Evolutionary conservation across 495 filamentous ascomycete genomes (phyloP), one percentile per base, ranked within the genome.

Genomic region (Trichoderma erinaceum): DNA sequence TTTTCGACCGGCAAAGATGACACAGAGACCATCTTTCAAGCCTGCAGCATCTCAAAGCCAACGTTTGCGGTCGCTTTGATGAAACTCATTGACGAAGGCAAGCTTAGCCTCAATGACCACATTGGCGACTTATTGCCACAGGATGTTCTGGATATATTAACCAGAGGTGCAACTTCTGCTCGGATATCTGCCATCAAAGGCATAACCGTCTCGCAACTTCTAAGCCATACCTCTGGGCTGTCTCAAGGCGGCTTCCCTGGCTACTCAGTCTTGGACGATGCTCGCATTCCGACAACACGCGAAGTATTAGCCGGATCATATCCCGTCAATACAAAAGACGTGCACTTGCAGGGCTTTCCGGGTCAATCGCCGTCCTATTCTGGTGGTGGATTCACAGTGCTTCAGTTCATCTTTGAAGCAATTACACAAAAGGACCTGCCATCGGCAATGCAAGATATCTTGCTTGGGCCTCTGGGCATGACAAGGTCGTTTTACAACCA

Each of bases 231-330:
- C 50, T 56, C 50, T 56, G 50, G 50, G 10, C 50, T 56, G 5
- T 56, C 50, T 56, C 50, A 56, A 56, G 50, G 50, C 18, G 50
- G 50, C 6, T 56, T 56, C 50, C 50, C 50, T 27, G 50, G 50
- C 50, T 56, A 56, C n/a, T 56, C 50, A 27, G 50, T 56, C n/a
- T 56, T 56, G n/a, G 50, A 56, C n/a, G 21, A 56, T 23, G 50
- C 50, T 2, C 50, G n/a, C 4, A 56, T 56, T 21, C 50, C 50
- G 11, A 56, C 50, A 56, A 3, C n/a, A 4, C 50, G 21, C n/a
- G 50, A 56, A 8, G 50, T 56, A 6, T 25, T 56, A 25, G n/a
- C 50, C 2, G 50, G 50, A 8, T 16, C 50, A 11, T 21, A 56
- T 56, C 50, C 50, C 21, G 50, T 23, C 50, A 56, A 56, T 25